Evolutionary conservation across 2,329 filamentous ascomycete species (phyloP).

Genomic region (Sordariomycetes sp.): DNA sequence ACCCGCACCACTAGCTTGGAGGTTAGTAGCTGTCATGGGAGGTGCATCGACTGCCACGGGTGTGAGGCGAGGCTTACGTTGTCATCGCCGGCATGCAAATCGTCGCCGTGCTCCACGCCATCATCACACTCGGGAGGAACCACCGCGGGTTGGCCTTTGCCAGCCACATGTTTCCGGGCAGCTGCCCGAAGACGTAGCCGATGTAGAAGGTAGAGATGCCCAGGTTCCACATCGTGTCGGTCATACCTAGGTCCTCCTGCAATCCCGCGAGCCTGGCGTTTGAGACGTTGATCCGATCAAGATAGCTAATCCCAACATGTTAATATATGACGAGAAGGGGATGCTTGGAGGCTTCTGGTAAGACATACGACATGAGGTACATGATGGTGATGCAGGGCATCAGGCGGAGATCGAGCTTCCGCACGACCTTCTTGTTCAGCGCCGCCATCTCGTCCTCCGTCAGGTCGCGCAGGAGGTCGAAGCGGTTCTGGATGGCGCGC

Average conservation of each 20-base stretch:
- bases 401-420: slow-evolving; percentile 19
- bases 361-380: slow-evolving; percentile 16
- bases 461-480: slow-evolving; percentile 12
- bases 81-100: slow-evolving; percentile 28
- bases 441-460: slow-evolving; percentile 12
- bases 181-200: slow-evolving; percentile 29
- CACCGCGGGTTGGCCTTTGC: slow-evolving; percentile 23
- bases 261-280: slow-evolving; percentile 24
- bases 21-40: not conserved
- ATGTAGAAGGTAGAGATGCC: slow-evolving; percentile 31
- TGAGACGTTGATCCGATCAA: slow-evolving; percentile 38
- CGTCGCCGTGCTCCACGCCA: slow-evolving; percentile 27
- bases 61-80: slow-evolving; percentile 8
- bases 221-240: slow-evolving; percentile 21
- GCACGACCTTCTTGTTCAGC: slow-evolving; percentile 16
- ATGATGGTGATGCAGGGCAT: slow-evolving; percentile 17
- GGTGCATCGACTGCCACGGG: not conserved
- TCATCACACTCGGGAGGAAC: slow-evolving; percentile 25
- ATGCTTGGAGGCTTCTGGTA: not conserved
- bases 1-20: slow-evolving; percentile 9
- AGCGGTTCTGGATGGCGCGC: slow-evolving; percentile 13
- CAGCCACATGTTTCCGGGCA: slow-evolving; percentile 32
- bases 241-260: slow-evolving; percentile 20
- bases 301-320: slow-evolving; percentile 22
- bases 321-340: not conserved